phyloP scores from a whole-genome alignment of 2,329 filamentous ascomycete genomes.

The Penicillium sp. region DNA sequence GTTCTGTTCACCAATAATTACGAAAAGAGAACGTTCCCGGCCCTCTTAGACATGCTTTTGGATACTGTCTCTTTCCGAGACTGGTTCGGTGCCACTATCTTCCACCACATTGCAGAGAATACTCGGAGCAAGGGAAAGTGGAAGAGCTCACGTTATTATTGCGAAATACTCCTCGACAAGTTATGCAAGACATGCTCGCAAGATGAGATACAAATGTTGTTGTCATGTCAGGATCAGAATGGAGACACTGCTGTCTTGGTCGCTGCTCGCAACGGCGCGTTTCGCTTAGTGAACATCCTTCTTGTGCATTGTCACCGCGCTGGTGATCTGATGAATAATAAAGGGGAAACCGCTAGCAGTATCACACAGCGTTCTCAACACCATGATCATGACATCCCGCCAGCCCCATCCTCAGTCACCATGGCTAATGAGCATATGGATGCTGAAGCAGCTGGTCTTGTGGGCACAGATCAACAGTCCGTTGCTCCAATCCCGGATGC shows the following conservation, averaged over 20 bases:
- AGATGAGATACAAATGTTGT: conserved; percentile 70
- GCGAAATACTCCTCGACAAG: conserved; percentile 85
- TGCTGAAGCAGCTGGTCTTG: conserved; percentile 21
- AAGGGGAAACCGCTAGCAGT: conserved; percentile 80
- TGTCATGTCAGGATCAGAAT: conserved; percentile 79
- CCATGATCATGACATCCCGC: conserved; percentile 61
- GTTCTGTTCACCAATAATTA: conserved; percentile 97
- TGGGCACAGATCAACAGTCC: conserved; percentile 33
- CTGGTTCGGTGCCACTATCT: conserved; percentile 77
- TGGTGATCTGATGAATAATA: conserved; percentile 76
- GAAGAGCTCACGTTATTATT: conserved; percentile 86
- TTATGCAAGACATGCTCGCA: conserved; percentile 74
- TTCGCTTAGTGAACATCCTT: conserved; percentile 66
- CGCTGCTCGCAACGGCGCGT: conserved; percentile 80
- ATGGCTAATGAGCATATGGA: conserved; percentile 41
- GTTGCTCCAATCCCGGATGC: conserved; percentile 36
- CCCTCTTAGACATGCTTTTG: conserved; percentile 77
- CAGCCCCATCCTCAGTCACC: conserved; percentile 66
- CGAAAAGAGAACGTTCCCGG: conserved; percentile 86
- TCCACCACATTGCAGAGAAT: conserved; percentile 90
- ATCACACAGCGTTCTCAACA: conserved; percentile 73
- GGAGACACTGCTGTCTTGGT: conserved; percentile 90
- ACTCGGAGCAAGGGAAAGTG: conserved; percentile 84
- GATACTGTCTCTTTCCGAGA: conserved; percentile 78
- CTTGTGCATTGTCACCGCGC: conserved; percentile 72